phyloP scores from a whole-genome alignment of 2,329 filamentous ascomycete species.

The Phaeosphaeria sp. region DNA sequence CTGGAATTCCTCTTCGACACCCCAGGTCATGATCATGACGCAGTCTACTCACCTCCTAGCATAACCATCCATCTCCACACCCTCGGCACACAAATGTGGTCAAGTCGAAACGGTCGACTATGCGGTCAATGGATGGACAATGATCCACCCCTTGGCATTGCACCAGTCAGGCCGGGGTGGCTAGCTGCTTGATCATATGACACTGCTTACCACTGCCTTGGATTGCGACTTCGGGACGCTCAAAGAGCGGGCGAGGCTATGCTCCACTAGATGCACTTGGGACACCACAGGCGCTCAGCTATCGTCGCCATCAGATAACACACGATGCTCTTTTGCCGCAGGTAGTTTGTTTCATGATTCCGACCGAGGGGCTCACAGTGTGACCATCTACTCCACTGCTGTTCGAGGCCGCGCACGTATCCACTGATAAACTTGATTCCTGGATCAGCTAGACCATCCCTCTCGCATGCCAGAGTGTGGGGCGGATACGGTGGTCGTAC shows the following conservation, averaged over 20 bases:
- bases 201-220: slow-evolving; percentile 33
- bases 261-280: slow-evolving; percentile 11
- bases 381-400: slow-evolving; percentile 14
- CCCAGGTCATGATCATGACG: background rate
- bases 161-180: slow-evolving; percentile 24
- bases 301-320: slow-evolving; percentile 13
- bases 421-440: slow-evolving; percentile 9
- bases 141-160: slow-evolving; percentile 29
- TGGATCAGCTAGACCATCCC: slow-evolving; percentile 18
- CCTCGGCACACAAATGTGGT: slow-evolving; percentile 12
- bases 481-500: slow-evolving; percentile 35
- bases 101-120: slow-evolving; percentile 28
- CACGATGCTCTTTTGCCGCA: slow-evolving; percentile 13
- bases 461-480: slow-evolving; percentile 19
- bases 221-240: slow-evolving; percentile 25
- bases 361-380: slow-evolving; percentile 19
- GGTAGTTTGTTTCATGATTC: slow-evolving; percentile 36
- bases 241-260: slow-evolving; percentile 18
- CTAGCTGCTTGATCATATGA: slow-evolving; percentile 43
- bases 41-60: background rate
- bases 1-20: background rate
- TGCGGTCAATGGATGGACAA: slow-evolving; percentile 19
- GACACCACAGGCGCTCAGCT: slow-evolving; percentile 1
- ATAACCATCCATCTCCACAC: slow-evolving; percentile 5
- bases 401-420: slow-evolving; percentile 18